A percentile compares a stretch with the other conserved stretches of the same genome.
These are phyloP conservation scores for Myotisia sp. DNA, from an alignment of 2,329 filamentous ascomycete genomes.

Conservation along the genomic window DNA sequence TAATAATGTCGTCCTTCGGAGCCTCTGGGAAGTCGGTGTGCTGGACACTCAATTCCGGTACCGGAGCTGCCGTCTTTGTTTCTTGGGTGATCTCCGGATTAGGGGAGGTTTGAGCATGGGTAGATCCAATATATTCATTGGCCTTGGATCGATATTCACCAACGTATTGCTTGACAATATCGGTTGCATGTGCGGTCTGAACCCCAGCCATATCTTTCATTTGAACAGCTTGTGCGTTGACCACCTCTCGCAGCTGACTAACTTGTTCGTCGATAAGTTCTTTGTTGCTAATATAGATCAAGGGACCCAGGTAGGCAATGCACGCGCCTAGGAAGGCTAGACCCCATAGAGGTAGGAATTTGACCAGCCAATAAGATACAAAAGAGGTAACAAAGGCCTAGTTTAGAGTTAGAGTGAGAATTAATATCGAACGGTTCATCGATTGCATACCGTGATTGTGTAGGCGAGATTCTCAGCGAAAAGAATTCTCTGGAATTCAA, in stretches of 20 bases:
- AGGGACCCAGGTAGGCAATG: constrained; percentile 44
- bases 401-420: constrained; percentile 11
- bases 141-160: constrained; percentile 48
- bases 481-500: constrained; percentile 51
- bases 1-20: constrained; percentile 17
- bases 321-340: constrained; percentile 43
- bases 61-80: neutral
- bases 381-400: constrained; percentile 47
- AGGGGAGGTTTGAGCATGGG: constrained; percentile 13
- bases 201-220: constrained; percentile 46
- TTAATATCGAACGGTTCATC: constrained; percentile 6
- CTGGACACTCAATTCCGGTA: constrained; percentile 3
- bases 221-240: constrained; percentile 45
- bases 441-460: constrained; percentile 41
- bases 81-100: constrained; percentile 1
- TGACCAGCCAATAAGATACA: constrained; percentile 50
- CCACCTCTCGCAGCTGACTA: constrained; percentile 38
- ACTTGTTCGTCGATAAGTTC: constrained; percentile 49
- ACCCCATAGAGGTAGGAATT: constrained; percentile 52
- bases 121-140: constrained; percentile 38
- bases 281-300: constrained; percentile 52
- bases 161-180: constrained; percentile 44
- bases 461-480: constrained; percentile 52
- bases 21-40: constrained; percentile 32
- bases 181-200: constrained; percentile 44